Conservation (phyloP, 371 early-diverging fungal species). For the Lichtheimia hyalospora region DNA sequence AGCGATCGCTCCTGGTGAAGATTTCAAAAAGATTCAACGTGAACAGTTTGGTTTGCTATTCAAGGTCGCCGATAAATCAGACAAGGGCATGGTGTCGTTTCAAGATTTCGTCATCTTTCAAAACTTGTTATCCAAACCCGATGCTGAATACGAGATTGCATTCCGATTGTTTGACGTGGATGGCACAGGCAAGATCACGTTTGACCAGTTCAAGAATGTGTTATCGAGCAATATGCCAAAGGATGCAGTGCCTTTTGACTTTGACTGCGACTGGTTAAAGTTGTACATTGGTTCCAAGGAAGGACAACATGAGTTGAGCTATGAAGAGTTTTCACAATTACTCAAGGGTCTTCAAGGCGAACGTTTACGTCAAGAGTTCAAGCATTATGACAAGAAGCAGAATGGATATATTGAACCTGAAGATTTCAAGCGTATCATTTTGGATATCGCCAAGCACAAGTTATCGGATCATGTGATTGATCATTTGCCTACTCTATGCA, state of each 20-base stretch:
- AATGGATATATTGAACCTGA: conserved; percentile 69
- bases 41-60: conserved; percentile 70
- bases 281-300: conserved; percentile 67
- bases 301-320: conserved; percentile 60
- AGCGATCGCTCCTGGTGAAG: conserved; percentile 69
- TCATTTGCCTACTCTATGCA: conserved; percentile 67
- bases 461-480: conserved; percentile 71
- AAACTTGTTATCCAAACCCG: conserved; percentile 69
- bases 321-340: conserved; percentile 81
- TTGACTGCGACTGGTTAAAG: conserved; percentile 74
- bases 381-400: conserved; percentile 65
- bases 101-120: conserved; percentile 81
- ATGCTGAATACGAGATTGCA: conserved; percentile 83
- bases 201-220: conserved; percentile 70
- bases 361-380: conserved; percentile 80
- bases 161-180: conserved; percentile 71
- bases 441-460: conserved; percentile 69
- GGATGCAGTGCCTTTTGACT: conserved; percentile 70
- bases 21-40: conserved; percentile 59
- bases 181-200: conserved; percentile 63
- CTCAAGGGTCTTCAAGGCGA: conserved; percentile 79
- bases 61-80: conserved; percentile 68
- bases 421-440: conserved; percentile 65
- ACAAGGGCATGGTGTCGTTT: conserved; percentile 64
- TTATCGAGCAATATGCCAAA: conserved; percentile 56